Base-by-base conservation (phyloP, 1,284 basidiomycete species). In the Malassezia equina region DNA sequence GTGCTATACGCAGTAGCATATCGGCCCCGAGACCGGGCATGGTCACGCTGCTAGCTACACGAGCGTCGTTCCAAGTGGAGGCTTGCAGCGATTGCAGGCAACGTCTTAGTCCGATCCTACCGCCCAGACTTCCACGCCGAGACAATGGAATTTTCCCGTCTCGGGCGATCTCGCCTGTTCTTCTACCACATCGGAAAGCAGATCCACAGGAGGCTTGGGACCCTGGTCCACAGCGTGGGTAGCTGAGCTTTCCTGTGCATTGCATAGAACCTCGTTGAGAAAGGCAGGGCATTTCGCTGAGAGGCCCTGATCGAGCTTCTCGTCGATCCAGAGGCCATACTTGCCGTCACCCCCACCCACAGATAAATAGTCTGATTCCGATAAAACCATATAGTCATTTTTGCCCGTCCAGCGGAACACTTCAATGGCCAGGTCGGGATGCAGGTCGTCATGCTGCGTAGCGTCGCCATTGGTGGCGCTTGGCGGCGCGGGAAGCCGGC, bases 381-480 rank as follows among this genome's bases (percentile, higher is more conserved):
- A 81, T 80, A 94, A 78, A 19, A 88, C 84, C 52, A 94, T 85
- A 68, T 95, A 96, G 57, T 86, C 85, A 71, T 96, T 96, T 71
- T 78, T 81, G 0, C 89, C 90, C 1, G 91, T 91, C 85, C 89
- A 91, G 40, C 81, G 83, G 78, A 82, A 95, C 24, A 86, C 76
- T 39, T 88, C 70, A 12, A 78, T 74, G 21, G 50, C 52, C 2
- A 23, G 13, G n/a, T 60, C 60, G 3, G 53, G 59, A 28, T 55
- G 47, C 19, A 51, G 19, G 24, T 49, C 58, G 24, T 49, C 55
- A 1, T 34, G n/a, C 19, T 41, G 25, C 3, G 39, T 48, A 0
- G 40, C 49, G 9, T 48, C 36, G 6, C 34, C 39, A 28, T 32
- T 75, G 67, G 31, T 66, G 40, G 43, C 69, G 43, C 15, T 65